Percentiles rank a stretch among this genome's conserved stretches.
Evolutionary conservation across 2,329 filamentous ascomycete genomes (phyloP).

Genomic region (Grosmannia clavigera): DNA sequence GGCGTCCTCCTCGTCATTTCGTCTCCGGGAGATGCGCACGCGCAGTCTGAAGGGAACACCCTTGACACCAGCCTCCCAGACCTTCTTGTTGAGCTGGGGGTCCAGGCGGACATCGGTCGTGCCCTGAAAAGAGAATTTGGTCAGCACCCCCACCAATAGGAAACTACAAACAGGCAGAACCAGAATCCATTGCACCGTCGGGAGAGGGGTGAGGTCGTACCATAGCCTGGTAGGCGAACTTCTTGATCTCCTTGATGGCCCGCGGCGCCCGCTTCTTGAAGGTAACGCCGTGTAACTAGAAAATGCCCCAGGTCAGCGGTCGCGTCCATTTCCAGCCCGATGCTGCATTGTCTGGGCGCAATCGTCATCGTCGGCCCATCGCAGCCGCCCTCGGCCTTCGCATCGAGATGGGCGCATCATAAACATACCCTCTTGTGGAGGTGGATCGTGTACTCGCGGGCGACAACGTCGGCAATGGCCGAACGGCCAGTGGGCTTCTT

Average conservation of each 20-base stretch:
- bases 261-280: constrained; percentile 99
- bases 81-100: constrained; percentile 99
- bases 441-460: constrained; percentile 99
- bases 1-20: constrained; percentile 99
- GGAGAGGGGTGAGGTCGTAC: constrained; percentile 44
- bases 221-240: constrained; percentile 88
- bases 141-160: not conserved
- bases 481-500: constrained; percentile 61
- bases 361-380: not conserved
- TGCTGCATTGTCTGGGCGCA: not conserved
- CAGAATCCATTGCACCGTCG: not conserved
- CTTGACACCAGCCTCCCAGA: constrained; percentile 99
- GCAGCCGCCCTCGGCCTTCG: not conserved
- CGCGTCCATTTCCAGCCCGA: not conserved
- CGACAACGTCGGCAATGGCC: constrained; percentile 97
- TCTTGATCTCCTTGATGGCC: constrained; percentile 99
- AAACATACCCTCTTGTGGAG: constrained; percentile 94
- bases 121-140: constrained; percentile 44
- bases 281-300: constrained; percentile 81
- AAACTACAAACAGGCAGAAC: no score
- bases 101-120: constrained; percentile 95
- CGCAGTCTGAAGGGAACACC: constrained; percentile 95
- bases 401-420: not conserved
- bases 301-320: not conserved
- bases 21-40: constrained; percentile 96